phyloP scores from a whole-genome alignment of 768 basidiomycete genomes.

The Cytidiella melzeri region DNA sequence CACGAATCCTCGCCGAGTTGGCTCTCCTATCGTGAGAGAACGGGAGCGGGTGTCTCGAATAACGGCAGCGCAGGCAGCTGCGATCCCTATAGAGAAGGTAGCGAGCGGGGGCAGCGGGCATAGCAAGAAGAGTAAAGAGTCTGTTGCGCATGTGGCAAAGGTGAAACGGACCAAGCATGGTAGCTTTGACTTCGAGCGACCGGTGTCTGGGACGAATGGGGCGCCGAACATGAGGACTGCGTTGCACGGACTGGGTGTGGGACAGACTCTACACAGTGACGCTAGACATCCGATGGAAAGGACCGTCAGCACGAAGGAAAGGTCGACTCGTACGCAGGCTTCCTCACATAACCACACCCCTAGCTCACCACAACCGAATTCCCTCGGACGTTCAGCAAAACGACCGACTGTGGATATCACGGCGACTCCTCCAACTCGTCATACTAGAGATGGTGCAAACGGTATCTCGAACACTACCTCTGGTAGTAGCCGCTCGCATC shows the following conservation, averaged over 20 bases:
- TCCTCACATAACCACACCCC: neutral
- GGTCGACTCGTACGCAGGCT: neutral
- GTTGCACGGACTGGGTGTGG: conserved; percentile 18
- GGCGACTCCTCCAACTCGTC: conserved; percentile 4
- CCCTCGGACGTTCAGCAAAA: conserved; percentile 2
- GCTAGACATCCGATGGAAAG: conserved; percentile 12
- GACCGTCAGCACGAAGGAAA: conserved; percentile 16
- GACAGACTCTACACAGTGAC: neutral
- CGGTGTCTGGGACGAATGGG: conserved; percentile 28
- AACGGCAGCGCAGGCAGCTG: conserved; percentile 11
- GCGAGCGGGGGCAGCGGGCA: conserved; percentile 20
- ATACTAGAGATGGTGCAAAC: conserved; percentile 6
- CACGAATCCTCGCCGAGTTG: conserved; percentile 20
- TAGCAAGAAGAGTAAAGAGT: conserved; percentile 18
- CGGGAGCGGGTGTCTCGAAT: conserved; percentile 17
- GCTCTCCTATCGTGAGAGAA: conserved; percentile 19
- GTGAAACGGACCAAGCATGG: conserved; percentile 51
- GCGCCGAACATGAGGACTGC: conserved; percentile 16
- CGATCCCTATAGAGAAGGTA: conserved; percentile 23
- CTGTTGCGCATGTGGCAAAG: conserved; percentile 8
- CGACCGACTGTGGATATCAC: conserved; percentile 4
- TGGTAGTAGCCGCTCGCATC: conserved; percentile 13
- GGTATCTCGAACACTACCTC: conserved; percentile 10
- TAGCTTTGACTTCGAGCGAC: conserved; percentile 74
- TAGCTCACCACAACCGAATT: conserved; percentile 6